These are phyloP conservation scores for Candida sonorensis DNA, from an alignment of 805 yeast species.

Conservation along the genomic window DNA sequence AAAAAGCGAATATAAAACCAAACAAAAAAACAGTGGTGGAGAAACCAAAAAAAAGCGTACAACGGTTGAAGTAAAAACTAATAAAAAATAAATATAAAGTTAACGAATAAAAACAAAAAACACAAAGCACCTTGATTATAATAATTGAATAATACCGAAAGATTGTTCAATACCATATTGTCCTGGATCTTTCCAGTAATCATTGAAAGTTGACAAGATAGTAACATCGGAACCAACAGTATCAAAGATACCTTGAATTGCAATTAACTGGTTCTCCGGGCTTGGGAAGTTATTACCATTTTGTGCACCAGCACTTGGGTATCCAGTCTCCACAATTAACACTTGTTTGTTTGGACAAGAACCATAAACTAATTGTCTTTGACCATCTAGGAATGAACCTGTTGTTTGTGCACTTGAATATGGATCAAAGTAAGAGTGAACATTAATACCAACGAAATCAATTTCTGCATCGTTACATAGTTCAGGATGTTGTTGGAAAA, in stretches of 20 bases:
- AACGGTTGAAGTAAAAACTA: no score
- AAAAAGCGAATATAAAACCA: no score
- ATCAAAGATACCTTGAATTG: conserved; percentile 56
- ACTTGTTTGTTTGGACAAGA: conserved; percentile 53
- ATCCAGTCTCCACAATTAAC: conserved; percentile 80
- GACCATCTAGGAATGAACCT: conserved; percentile 64
- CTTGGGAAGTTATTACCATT: conserved; percentile 74
- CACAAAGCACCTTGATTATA: no score
- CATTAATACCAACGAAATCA: conserved; percentile 80
- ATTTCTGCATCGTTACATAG: conserved; percentile 66
- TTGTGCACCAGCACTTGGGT: conserved; percentile 66
- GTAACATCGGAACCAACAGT: conserved; percentile 55
- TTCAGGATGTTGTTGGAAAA: conserved; percentile 53
- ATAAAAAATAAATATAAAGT: neutral
- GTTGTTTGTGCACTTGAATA: conserved; percentile 56
- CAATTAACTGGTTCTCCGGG: conserved; percentile 60
- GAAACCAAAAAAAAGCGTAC: no score
- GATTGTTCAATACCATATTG: conserved; percentile 78
- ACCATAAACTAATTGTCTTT: conserved; percentile 45
- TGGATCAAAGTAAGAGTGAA: conserved; percentile 78
- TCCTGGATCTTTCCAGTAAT: conserved; percentile 85
- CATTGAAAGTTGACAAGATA: conserved; percentile 74
- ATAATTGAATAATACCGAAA: conserved; percentile 71
- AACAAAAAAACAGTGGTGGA: no score
- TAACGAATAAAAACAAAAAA: neutral